Percentiles rank a stretch among this genome's conserved stretches.
Conservation (phyloP, 352 stramenopile species). For the Globisporangium cylindrosporum region DNA sequence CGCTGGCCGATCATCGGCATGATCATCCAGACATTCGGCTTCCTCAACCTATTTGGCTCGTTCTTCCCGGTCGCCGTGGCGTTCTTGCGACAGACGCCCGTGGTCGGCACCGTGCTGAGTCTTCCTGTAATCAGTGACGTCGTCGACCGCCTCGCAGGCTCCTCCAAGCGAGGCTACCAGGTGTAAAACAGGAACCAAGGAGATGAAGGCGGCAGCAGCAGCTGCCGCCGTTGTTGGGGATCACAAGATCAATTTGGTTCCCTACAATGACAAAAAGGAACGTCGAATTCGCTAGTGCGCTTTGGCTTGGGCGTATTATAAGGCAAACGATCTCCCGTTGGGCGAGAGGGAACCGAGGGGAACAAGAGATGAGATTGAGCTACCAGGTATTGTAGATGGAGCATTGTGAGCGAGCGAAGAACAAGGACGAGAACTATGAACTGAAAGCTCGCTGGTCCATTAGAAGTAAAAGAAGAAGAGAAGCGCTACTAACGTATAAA, state of each 20-base stretch:
- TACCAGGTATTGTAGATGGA: no score
- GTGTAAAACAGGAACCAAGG: conserved; percentile 39
- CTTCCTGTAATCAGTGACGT: conserved; percentile 78
- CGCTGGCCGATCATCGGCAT: conserved; percentile 93
- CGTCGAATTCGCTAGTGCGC: neutral
- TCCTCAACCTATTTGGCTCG: conserved; percentile 95
- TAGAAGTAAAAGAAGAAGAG: no score
- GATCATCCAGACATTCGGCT: conserved; percentile 92
- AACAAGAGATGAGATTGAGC: no score
- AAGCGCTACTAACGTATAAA: no score
- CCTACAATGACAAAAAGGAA: neutral
- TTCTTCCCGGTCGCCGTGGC: conserved; percentile 95
- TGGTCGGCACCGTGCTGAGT: conserved; percentile 88
- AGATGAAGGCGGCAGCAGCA: neutral
- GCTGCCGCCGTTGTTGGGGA: neutral
- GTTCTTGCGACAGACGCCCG: conserved; percentile 90
- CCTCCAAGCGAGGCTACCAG: conserved; percentile 83
- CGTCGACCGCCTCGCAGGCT: conserved; percentile 84
- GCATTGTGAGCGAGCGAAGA: no score
- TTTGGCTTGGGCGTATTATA: neutral
- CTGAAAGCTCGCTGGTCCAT: no score
- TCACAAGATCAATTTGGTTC: neutral
- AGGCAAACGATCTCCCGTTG: no score
- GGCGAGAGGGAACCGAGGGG: no score
- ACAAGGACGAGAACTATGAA: no score